A percentile compares a stretch with the other conserved stretches of the same genome.
Evolutionary conservation across 2,329 filamentous ascomycete species (phyloP).

Genomic region (Hymenoscyphus linearis): DNA sequence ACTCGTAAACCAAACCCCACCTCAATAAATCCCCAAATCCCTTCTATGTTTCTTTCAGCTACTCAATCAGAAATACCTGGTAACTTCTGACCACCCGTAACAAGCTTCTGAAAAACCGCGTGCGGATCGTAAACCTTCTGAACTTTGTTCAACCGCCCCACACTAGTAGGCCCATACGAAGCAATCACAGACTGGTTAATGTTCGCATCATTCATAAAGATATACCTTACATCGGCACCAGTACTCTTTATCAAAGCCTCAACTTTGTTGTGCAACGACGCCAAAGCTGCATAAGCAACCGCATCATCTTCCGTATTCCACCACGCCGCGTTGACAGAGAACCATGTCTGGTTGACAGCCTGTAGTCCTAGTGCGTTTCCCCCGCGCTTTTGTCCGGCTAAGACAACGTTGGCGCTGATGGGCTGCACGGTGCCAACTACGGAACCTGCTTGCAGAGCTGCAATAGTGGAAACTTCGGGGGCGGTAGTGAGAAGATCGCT

Average conservation of each 20-base stretch:
- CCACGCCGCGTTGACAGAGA: neutral
- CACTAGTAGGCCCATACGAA: neutral
- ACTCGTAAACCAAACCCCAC: too few species aligned
- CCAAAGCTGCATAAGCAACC: neutral
- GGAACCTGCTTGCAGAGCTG: neutral
- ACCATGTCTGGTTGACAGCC: slow-evolving; percentile 5
- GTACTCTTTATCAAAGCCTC: neutral
- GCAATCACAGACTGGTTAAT: neutral
- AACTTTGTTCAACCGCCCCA: neutral
- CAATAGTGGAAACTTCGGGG: neutral
- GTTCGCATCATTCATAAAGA: neutral
- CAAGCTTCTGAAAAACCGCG: neutral
- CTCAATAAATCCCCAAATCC: too few species aligned
- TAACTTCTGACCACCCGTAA: neutral
- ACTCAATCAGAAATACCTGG: too few species aligned
- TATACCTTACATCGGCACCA: neutral
- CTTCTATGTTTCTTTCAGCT: too few species aligned
- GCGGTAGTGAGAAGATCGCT: neutral
- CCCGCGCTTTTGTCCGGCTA: neutral
- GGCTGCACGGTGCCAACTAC: neutral
- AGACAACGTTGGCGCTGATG: neutral
- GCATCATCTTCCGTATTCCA: neutral
- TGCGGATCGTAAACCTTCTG: neutral
- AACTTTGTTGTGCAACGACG: neutral
- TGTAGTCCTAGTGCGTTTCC: neutral